Base-by-base conservation (phyloP, 805 yeast species). In the Candida koratica region DNA sequence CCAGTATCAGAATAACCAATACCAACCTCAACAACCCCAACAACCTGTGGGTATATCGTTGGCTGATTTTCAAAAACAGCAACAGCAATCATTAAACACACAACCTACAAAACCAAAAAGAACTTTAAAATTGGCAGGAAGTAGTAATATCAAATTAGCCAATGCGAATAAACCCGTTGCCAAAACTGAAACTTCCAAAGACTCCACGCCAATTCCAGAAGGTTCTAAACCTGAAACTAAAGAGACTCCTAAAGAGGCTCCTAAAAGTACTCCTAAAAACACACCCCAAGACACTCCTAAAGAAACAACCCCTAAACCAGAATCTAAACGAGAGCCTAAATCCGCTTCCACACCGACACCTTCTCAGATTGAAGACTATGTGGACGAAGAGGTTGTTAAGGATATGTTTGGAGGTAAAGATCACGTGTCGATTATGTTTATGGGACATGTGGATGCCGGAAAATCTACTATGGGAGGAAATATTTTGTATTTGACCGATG, bases 381-480 rank as follows among this genome's bases (percentile, higher is more conserved):
- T 89, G 39, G 96, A 90, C 58, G 84, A 84, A 54, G 93, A 82
- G 50, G 77, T 89, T 46, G 87, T 93, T 46, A 81, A 77, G 40
- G 98, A 94, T 53, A 67, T 93, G 84, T 93, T 86, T 56, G 97
- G 96, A 46, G 95, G 95, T 55, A 93, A 93, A 64, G 98, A 90
- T 60, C 98, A 93, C 67, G 77, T 93, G 59, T 89, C 97, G 13
- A 83, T 93, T 51, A 87, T 93, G 50, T 93, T 93, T 67, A 93
- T 93, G 97, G 99, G 99, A 52, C 99, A 93, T 59, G 99, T 93
- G 49, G 98, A 93, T 74, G 98, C 98, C 23, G 98, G 99, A 60
- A 93, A 93, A 66, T 87, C 96, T 35, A 93, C 99, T 42, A 90
- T 93, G 96, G 98, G 98, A 61, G 99, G 99, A 68, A 93, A 93